A percentile compares a stretch with the other conserved stretches of the same genome.
These are phyloP conservation scores for Sporothrix dimorphospora DNA, from an alignment of 2,329 filamentous ascomycete genomes.

Conservation along the genomic window DNA sequence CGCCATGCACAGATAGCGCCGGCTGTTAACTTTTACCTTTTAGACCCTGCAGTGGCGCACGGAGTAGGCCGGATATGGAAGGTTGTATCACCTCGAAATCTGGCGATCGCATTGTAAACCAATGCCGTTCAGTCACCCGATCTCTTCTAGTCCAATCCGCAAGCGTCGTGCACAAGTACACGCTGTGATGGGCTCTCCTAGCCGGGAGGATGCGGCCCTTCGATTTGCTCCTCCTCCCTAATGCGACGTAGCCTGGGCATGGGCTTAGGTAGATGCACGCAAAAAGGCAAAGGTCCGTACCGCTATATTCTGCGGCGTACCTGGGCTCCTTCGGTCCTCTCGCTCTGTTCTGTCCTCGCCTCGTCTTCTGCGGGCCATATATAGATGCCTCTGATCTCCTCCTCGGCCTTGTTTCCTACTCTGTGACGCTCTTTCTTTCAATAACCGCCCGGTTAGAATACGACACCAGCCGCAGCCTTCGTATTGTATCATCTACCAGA, in stretches of 20 bases:
- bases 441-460: neutral
- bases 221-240: neutral
- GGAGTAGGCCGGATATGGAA: conserved; percentile 23
- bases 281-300: neutral
- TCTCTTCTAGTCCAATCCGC: conserved; percentile 1
- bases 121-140: neutral
- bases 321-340: neutral
- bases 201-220: neutral
- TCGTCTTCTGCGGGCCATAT: neutral
- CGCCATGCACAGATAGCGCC: neutral
- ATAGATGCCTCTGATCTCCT: neutral
- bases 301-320: neutral
- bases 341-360: neutral
- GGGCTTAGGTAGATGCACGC: neutral
- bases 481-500: neutral
- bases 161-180: neutral
- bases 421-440: neutral
- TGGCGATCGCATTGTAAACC: conserved; percentile 11
- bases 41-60: neutral
- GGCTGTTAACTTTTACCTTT: neutral
- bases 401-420: neutral
- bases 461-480: neutral
- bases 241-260: neutral
- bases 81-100: conserved; percentile 20
- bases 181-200: neutral